phyloP scores from a whole-genome alignment of 768 basidiomycete species.

The Nidula microcarpa region DNA sequence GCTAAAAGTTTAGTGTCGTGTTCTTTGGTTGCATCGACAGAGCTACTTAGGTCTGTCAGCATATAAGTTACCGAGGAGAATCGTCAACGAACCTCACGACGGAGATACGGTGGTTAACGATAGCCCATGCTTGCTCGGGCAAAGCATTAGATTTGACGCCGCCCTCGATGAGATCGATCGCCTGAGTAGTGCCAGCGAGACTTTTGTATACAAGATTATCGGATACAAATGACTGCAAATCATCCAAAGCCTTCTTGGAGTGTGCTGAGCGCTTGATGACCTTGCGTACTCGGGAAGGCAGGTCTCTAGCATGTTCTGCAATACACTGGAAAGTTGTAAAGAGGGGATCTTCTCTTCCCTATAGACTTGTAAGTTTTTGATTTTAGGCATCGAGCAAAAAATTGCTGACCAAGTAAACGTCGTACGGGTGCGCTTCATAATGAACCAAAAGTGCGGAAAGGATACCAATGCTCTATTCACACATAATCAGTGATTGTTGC shows the following conservation, averaged over 20 bases:
- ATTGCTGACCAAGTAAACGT: constrained; percentile 39
- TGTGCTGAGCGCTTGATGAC: constrained; percentile 42
- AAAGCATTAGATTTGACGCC: constrained; percentile 78
- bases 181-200: constrained; percentile 70
- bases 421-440: constrained; percentile 64
- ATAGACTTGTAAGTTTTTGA: neutral
- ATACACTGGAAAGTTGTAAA: constrained; percentile 64
- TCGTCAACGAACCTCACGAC: constrained; percentile 44
- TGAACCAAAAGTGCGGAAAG: constrained; percentile 67
- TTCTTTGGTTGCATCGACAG: constrained; percentile 38
- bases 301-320: constrained; percentile 54
- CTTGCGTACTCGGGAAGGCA: constrained; percentile 45
- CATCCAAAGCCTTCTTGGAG: constrained; percentile 48
- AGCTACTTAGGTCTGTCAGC: constrained; percentile 15
- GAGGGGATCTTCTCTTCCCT: constrained; percentile 55
- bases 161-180: constrained; percentile 66
- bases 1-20: constrained; percentile 44
- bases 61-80: constrained; percentile 5
- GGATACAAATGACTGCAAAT: constrained; percentile 45
- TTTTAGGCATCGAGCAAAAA: no score
- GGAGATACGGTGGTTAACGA: constrained; percentile 73
- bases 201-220: constrained; percentile 36
- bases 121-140: constrained; percentile 66
- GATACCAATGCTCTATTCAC: constrained; percentile 70
- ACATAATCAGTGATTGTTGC: neutral